Evolutionary conservation across 1,284 basidiomycete species (phyloP).

Genomic region (Xerocomus nothofagi): DNA sequence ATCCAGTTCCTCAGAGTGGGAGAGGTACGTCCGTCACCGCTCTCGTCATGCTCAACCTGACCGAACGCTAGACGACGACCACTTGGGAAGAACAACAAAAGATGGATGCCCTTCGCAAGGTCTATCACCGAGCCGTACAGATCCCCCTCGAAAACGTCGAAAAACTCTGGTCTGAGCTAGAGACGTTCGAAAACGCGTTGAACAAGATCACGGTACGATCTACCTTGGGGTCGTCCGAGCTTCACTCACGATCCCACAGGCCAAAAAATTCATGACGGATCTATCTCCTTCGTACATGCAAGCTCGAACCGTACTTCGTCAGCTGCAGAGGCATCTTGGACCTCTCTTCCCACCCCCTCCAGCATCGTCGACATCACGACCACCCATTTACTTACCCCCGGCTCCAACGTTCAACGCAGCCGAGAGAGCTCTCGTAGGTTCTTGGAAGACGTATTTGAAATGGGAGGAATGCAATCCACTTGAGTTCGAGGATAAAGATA

Average conservation of each 20-base stretch:
- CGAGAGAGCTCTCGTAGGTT: conserved; percentile 75
- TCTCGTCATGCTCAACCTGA: conserved; percentile 7
- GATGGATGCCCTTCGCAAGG: conserved; percentile 89
- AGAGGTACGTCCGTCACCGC: conserved; percentile 52
- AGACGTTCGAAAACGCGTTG: conserved; percentile 88
- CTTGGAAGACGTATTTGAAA: conserved; percentile 91
- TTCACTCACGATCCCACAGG: conserved; percentile 42
- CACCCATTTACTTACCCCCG: conserved; percentile 65
- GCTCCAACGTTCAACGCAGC: conserved; percentile 71
- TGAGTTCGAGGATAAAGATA: conserved; percentile 87
- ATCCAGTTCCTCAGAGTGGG: conserved; percentile 84
- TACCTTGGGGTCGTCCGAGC: neutral
- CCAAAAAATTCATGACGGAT: conserved; percentile 92
- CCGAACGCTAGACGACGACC: conserved; percentile 53
- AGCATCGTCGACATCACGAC: conserved; percentile 39
- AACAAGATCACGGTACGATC: conserved; percentile 81
- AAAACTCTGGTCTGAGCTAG: conserved; percentile 92
- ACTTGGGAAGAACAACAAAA: conserved; percentile 97
- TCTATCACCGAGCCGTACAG: conserved; percentile 91
- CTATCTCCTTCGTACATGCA: conserved; percentile 90
- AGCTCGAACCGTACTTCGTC: conserved; percentile 85
- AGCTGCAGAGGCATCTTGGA: conserved; percentile 74
- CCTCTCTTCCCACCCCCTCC: conserved; percentile 59
- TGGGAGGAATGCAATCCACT: conserved; percentile 97
- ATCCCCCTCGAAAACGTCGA: conserved; percentile 95